Evolutionary conservation across 495 filamentous ascomycete genomes (phyloP).

Genomic region (Beverwykella pulmonaria): DNA sequence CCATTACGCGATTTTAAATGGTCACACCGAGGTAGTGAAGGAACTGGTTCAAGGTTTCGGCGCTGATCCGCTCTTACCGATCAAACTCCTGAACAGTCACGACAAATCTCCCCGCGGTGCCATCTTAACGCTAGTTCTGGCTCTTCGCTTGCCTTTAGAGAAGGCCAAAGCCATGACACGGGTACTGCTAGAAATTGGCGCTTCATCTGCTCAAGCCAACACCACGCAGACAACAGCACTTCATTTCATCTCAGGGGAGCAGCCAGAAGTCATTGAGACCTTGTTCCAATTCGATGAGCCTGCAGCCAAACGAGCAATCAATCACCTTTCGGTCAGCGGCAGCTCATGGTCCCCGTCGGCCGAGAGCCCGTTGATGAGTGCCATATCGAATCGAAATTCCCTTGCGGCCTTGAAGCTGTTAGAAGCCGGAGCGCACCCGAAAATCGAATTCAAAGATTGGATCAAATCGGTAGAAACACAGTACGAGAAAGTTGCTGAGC

Average conservation of each 20-base stretch:
- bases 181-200: conserved; percentile 68
- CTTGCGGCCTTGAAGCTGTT: conserved; percentile 51
- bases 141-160: conserved; percentile 57
- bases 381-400: conserved; percentile 47
- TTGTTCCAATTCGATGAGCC: conserved; percentile 63
- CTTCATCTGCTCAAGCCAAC: conserved; percentile 73
- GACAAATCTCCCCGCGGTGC: conserved; percentile 55
- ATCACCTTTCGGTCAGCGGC: conserved; percentile 55
- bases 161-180: conserved; percentile 62
- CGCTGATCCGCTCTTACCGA: conserved; percentile 69
- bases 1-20: conserved; percentile 74
- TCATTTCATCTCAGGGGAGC: conserved; percentile 55
- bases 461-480: conserved; percentile 45
- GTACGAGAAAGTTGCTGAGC: conserved; percentile 16
- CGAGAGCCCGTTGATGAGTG: conserved; percentile 50
- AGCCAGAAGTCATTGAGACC: conserved; percentile 58
- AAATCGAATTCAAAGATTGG: conserved; percentile 48
- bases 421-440: conserved; percentile 49
- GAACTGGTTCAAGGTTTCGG: conserved; percentile 72
- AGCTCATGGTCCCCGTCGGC: conserved; percentile 24
- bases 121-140: conserved; percentile 66
- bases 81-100: conserved; percentile 60
- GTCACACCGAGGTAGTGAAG: conserved; percentile 67
- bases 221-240: conserved; percentile 60
- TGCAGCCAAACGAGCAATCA: conserved; percentile 63